Percentiles rank a stretch among this genome's conserved stretches.
These are phyloP conservation scores for Nepenthes gracilis DNA, from an alignment of 148 eudicot species.

Conservation along the genomic window DNA sequence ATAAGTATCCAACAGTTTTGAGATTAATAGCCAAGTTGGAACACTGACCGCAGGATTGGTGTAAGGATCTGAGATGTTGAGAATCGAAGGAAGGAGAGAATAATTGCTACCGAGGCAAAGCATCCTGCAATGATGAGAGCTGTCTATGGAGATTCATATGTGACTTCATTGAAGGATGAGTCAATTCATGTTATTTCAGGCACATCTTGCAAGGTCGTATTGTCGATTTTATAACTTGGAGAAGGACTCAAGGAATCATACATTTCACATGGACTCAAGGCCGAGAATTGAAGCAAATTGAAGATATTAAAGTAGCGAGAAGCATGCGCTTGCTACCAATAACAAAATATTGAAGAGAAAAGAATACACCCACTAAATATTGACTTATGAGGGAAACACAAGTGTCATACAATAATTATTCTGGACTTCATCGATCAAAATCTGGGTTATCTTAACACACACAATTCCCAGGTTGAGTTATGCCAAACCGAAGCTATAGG, in stretches of 20 bases:
- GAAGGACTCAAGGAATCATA: neutral
- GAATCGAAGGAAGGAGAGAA: slow-evolving; percentile 41
- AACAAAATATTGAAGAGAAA: no score
- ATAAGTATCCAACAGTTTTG: neutral
- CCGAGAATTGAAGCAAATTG: no score
- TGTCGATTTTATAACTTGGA: neutral
- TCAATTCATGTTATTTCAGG: slow-evolving; percentile 27
- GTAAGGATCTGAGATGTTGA: slow-evolving; percentile 68
- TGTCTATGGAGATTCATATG: slow-evolving; percentile 29
- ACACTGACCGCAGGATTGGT: slow-evolving; percentile 72
- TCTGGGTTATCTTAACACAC: no score
- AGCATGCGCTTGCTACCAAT: no score
- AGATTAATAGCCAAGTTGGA: neutral
- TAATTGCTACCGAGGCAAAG: slow-evolving; percentile 41
- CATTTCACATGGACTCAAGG: no score
- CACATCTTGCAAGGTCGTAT: slow-evolving; percentile 20
- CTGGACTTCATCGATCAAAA: no score
- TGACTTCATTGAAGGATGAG: slow-evolving; percentile 5
- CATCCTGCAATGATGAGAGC: slow-evolving; percentile 47
- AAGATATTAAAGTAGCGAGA: no score
- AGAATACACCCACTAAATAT: no score
- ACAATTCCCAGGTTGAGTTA: no score
- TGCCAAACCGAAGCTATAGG: no score
- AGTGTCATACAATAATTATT: no score
- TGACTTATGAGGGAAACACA: no score